A percentile compares a stretch with the other conserved stretches of the same genome.
These are phyloP conservation scores for Saccharomyces uvarum DNA, from an alignment of 1,139 yeast species.

Conservation along the genomic window DNA sequence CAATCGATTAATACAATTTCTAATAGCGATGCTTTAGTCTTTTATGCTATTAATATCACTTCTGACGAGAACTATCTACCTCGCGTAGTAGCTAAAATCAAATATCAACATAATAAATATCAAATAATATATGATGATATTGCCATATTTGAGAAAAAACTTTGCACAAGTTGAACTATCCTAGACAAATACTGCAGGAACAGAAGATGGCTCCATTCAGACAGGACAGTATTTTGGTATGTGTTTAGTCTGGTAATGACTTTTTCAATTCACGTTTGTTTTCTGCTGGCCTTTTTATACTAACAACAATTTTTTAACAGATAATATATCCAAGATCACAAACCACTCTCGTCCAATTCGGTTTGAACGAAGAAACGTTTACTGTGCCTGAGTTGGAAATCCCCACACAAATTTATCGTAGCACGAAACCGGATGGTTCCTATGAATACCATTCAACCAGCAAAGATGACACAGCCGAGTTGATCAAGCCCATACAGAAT, in stretches of 20 bases:
- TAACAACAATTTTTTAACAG: constrained; percentile 16
- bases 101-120: background rate
- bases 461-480: constrained; percentile 37
- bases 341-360: constrained; percentile 69
- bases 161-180: background rate
- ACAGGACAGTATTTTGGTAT: constrained; percentile 34
- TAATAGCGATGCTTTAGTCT: background rate
- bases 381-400: constrained; percentile 69
- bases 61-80: background rate
- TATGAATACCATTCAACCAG: constrained; percentile 34
- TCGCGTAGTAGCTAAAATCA: background rate
- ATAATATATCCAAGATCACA: constrained; percentile 76
- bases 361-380: constrained; percentile 63
- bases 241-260: background rate
- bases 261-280: background rate
- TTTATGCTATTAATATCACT: background rate
- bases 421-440: constrained; percentile 27
- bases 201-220: constrained; percentile 40
- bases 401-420: constrained; percentile 67
- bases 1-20: too few species aligned
- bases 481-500: constrained; percentile 51
- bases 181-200: background rate
- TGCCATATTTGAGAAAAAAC: background rate
- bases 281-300: background rate
- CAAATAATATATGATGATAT: background rate